These are phyloP conservation scores for Microthlaspi erraticum DNA, from an alignment of 345 rosid genomes.

Conservation along the genomic window DNA sequence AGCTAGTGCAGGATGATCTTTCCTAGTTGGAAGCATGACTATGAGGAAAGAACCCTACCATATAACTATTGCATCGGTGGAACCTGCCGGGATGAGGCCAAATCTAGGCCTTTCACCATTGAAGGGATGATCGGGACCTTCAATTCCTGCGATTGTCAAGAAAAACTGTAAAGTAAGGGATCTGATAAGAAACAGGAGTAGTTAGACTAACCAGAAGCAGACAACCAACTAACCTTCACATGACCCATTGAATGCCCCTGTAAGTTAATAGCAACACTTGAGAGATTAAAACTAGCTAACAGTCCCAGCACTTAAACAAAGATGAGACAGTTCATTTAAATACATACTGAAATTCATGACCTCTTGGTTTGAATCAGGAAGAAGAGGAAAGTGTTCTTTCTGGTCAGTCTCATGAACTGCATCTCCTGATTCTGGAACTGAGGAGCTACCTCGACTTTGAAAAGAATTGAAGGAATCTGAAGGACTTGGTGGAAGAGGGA, in stretches of 20 bases:
- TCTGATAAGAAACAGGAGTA: not conserved
- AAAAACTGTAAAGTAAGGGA: constrained; percentile 19
- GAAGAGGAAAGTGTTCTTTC: constrained; percentile 62
- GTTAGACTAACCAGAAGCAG: not conserved
- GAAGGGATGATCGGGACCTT: constrained; percentile 50
- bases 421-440: constrained; percentile 46
- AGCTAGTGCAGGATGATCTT: constrained; percentile 5
- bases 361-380: constrained; percentile 46
- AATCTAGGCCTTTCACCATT: constrained; percentile 62
- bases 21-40: constrained; percentile 4
- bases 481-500: constrained; percentile 83
- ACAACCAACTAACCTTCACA: constrained; percentile 50
- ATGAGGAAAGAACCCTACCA: constrained; percentile 54
- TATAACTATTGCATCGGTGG: constrained; percentile 88
- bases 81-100: constrained; percentile 93
- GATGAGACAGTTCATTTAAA: constrained; percentile 26
- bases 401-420: constrained; percentile 47
- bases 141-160: constrained; percentile 49
- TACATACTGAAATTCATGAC: constrained; percentile 53
- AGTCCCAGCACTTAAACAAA: constrained; percentile 18
- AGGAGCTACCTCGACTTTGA: constrained; percentile 48
- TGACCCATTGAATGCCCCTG: constrained; percentile 53
- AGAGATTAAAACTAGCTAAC: constrained; percentile 35
- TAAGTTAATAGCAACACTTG: constrained; percentile 34
- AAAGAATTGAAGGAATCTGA: constrained; percentile 53